Conservation (phyloP, 169 alveolate species). For the Cryptosporidium andersoni region DNA sequence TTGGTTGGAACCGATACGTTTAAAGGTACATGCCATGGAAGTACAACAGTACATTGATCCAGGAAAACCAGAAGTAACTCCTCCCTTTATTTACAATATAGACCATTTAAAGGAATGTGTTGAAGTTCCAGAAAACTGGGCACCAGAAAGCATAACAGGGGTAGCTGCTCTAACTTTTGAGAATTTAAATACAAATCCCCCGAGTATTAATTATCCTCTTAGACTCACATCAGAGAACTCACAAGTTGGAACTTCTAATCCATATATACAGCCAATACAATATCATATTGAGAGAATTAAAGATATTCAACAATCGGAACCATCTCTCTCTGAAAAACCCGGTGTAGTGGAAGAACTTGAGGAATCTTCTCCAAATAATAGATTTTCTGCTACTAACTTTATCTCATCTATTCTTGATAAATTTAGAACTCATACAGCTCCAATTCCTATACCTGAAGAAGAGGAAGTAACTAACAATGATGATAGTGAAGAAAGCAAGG, state of each 20-base stretch:
- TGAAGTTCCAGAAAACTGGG: slow-evolving; percentile 69
- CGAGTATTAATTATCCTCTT: slow-evolving; percentile 36
- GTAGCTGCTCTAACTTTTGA: slow-evolving; percentile 70
- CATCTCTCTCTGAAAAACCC: not conserved
- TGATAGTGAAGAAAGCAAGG: slow-evolving; percentile 9
- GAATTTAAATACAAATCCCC: slow-evolving; percentile 55
- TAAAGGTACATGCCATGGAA: slow-evolving; percentile 68
- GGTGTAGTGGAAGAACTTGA: not conserved
- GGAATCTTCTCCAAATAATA: not conserved
- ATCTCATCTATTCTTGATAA: slow-evolving; percentile 26
- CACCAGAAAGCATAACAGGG: slow-evolving; percentile 65
- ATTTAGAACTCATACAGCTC: slow-evolving; percentile 6
- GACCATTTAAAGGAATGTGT: slow-evolving; percentile 70
- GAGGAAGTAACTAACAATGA: not conserved
- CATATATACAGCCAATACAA: slow-evolving; percentile 61
- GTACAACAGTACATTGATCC: slow-evolving; percentile 68
- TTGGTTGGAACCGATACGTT: slow-evolving; percentile 64
- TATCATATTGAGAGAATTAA: slow-evolving; percentile 67
- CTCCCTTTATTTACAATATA: slow-evolving; percentile 60
- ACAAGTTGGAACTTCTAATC: slow-evolving; percentile 41
- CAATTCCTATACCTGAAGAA: not conserved
- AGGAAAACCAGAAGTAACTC: slow-evolving; percentile 58
- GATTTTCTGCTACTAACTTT: not conserved
- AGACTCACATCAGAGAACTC: slow-evolving; percentile 61
- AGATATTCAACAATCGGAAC: slow-evolving; percentile 22